Conservation (phyloP, 2,329 filamentous ascomycete genomes). For the Cryoendolithus antarcticus region DNA sequence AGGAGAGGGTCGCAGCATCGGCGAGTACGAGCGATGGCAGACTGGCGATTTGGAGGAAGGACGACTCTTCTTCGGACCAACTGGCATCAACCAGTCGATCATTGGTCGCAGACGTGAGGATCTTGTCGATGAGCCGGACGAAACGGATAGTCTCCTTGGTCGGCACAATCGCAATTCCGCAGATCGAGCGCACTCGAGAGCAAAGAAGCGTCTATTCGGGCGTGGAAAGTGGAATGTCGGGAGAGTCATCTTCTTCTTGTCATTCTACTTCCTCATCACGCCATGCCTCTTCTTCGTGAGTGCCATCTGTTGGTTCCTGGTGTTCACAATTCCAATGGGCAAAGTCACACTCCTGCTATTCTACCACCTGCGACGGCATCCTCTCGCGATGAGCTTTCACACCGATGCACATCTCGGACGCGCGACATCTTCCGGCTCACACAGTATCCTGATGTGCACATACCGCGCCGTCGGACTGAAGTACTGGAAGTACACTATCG, state of each 20-base stretch:
- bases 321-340: slow-evolving; percentile 98
- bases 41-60: slow-evolving; percentile 94
- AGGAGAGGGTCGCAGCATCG: slow-evolving; percentile 91
- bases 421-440: slow-evolving; percentile 40
- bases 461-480: slow-evolving; percentile 88
- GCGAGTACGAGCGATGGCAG: slow-evolving; percentile 98
- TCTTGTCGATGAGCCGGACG: slow-evolving; percentile 62
- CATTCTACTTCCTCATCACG: slow-evolving; percentile 88
- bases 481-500: slow-evolving; percentile 99
- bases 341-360: slow-evolving; percentile 84
- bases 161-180: slow-evolving; percentile 15
- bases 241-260: slow-evolving; percentile 86
- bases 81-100: slow-evolving; percentile 55
- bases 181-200: slow-evolving; percentile 13
- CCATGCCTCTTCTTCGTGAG: slow-evolving; percentile 79
- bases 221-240: slow-evolving; percentile 93
- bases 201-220: slow-evolving; percentile 82
- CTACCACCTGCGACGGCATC: slow-evolving; percentile 83
- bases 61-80: slow-evolving; percentile 86
- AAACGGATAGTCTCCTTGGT: slow-evolving; percentile 81
- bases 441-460: slow-evolving; percentile 82
- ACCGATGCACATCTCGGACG: slow-evolving; percentile 68
- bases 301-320: slow-evolving; percentile 83
- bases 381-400: slow-evolving; percentile 85
- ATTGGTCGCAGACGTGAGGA: slow-evolving; percentile 78